Percentiles rank a stretch among this genome's conserved stretches.
phyloP scores from a whole-genome alignment of 306 rosid species.

The Citrullus mucosospermus region DNA sequence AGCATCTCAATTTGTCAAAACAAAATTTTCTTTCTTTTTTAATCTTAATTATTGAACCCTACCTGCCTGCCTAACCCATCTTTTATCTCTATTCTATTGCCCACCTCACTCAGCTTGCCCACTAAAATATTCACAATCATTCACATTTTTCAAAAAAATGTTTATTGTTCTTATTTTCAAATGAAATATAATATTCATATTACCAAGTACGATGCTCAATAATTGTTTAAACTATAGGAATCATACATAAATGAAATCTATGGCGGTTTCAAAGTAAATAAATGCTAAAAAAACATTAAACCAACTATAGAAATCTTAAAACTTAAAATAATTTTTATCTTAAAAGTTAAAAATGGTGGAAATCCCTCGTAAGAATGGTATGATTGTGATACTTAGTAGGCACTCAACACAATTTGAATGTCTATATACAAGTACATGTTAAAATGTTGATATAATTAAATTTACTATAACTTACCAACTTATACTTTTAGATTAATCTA shows the following conservation, averaged over 20 bases:
- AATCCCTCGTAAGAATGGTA: no score
- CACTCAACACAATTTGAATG: no score
- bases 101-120: background rate
- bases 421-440: no score
- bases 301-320: no score
- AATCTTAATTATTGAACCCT: background rate
- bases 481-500: no score
- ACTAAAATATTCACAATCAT: background rate
- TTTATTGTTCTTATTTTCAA: background rate
- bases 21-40: background rate
- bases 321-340: no score
- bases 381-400: no score
- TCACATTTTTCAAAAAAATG: background rate
- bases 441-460: no score
- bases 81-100: background rate
- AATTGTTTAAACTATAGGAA: background rate
- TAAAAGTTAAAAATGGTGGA: no score
- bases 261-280: no score
- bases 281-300: no score
- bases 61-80: background rate
- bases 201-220: background rate
- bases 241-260: background rate
- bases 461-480: no score
- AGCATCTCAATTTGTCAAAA: background rate
- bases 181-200: background rate